Conservation (phyloP, 257 asterid genomes). For the Gynochthodes officinalis region DNA sequence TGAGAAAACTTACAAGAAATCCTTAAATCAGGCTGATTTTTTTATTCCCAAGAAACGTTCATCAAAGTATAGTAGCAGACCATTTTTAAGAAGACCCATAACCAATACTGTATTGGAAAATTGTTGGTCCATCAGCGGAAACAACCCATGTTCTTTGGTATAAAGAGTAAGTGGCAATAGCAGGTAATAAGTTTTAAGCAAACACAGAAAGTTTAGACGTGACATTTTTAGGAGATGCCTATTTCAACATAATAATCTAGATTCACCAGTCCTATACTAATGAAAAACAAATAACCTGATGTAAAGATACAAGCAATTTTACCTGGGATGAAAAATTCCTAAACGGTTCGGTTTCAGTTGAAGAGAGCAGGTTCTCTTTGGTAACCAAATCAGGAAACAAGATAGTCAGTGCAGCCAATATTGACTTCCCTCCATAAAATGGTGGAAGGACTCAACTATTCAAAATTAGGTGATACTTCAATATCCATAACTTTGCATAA, state of each 20-base stretch:
- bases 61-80: neutral
- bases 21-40: neutral
- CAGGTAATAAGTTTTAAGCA: neutral
- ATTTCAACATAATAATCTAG: neutral
- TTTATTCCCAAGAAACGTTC: no score
- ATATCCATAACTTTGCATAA: neutral
- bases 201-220: neutral
- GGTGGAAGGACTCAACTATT: neutral
- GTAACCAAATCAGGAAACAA: slow-evolving; percentile 87
- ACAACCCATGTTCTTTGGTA: neutral
- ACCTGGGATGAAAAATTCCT: slow-evolving; percentile 93
- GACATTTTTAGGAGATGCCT: neutral
- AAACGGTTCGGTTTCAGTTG: slow-evolving; percentile 74
- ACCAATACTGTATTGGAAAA: neutral
- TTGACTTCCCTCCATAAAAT: slow-evolving; percentile 71
- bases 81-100: neutral
- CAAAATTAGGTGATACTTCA: neutral
- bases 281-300: neutral
- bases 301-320: slow-evolving; percentile 11
- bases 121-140: neutral
- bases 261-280: neutral
- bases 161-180: neutral
- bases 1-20: neutral
- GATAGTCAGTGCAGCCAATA: slow-evolving; percentile 81
- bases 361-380: slow-evolving; percentile 83